phyloP scores from a whole-genome alignment of 768 basidiomycete genomes.

The Lentinula sp. region DNA sequence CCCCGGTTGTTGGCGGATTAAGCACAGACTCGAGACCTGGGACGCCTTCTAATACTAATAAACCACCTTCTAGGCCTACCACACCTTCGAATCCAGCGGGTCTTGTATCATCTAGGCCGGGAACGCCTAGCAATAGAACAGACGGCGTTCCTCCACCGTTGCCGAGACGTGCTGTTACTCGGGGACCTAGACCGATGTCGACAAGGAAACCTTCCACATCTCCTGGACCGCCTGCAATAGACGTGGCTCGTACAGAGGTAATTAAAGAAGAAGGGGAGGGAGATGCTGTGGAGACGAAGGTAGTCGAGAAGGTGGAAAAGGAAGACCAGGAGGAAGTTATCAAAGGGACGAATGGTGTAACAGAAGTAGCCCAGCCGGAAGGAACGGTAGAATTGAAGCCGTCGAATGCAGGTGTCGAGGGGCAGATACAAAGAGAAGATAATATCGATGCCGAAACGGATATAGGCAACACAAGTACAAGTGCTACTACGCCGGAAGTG shows the following conservation, averaged over 20 bases:
- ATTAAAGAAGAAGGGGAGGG: slow-evolving; percentile 7
- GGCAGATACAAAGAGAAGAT: not conserved
- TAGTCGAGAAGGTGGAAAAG: slow-evolving; percentile 4
- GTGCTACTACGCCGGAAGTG: not conserved
- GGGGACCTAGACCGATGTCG: slow-evolving; percentile 29
- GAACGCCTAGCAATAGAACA: slow-evolving; percentile 15
- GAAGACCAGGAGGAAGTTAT: slow-evolving; percentile 3
- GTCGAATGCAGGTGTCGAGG: not conserved
- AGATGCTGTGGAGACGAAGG: not conserved
- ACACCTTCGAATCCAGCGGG: not conserved
- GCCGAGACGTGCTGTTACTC: slow-evolving; percentile 59
- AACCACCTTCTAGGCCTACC: not conserved
- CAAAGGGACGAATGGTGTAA: not conserved
- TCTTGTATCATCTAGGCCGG: too few relatives aligned
- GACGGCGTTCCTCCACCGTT: slow-evolving; percentile 46
- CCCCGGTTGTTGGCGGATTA: slow-evolving; percentile 22
- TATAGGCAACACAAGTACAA: not conserved
- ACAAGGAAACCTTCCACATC: not conserved
- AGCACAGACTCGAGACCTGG: slow-evolving; percentile 23
- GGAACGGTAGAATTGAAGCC: too few relatives aligned
- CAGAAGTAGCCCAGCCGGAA: too few relatives aligned
- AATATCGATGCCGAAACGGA: not conserved
- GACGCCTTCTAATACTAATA: slow-evolving; percentile 21
- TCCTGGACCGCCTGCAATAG: not conserved
- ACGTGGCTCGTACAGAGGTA: not conserved